Evolutionary conservation across 805 yeast species (phyloP), one percentile per base, ranked within the genome.

Genomic region (Saturnispora mendoncae): DNA sequence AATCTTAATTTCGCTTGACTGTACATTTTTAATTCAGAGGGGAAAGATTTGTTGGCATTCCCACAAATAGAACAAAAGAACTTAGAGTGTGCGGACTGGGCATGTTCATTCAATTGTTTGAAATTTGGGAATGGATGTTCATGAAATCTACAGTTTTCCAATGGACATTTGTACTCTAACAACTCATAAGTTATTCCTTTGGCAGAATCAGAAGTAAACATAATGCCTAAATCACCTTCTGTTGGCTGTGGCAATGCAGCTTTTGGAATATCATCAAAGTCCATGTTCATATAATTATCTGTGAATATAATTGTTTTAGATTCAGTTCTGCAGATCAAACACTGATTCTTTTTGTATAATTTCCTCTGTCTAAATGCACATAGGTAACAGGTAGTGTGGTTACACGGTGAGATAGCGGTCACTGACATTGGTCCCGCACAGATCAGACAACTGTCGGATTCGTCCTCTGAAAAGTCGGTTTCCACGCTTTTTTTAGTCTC

Each of bases 341-440:
- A 92, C 15, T 72, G 66, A 25, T 68, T 71, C 60, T 84, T 85
- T 19, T 73, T 69, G 61, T 82, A 87, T 13, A 90, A 63, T 0
- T 87, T 88, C 33, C 96, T 67, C 54, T 86, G 87, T 48, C 96
- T 71, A 49, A 90, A 73, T 0, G 85, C 68, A 65, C 99, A 92
- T 34, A 58, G 63, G 55, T 86, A 84, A 60, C 99, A 92, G 0
- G 87, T 77, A 26, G 68, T 71, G 57, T 92, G 97, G 52, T 80
- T 78, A 61, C 99, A 92, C 0, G 86, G 84, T 2, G 92, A 73
- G 8, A 83, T 54, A 0, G 94, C 85, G 2, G 78, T 76, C 50
- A 69, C 72, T n/a, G 51, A 49, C 21, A 86, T 68, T 24, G 65
- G 65, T 35, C 84, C 81, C 0, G 97, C 92, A 65, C 99, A 92